These are phyloP conservation scores for Metschnikowia matae DNA, from an alignment of 805 yeast genomes.

Conservation along the genomic window DNA sequence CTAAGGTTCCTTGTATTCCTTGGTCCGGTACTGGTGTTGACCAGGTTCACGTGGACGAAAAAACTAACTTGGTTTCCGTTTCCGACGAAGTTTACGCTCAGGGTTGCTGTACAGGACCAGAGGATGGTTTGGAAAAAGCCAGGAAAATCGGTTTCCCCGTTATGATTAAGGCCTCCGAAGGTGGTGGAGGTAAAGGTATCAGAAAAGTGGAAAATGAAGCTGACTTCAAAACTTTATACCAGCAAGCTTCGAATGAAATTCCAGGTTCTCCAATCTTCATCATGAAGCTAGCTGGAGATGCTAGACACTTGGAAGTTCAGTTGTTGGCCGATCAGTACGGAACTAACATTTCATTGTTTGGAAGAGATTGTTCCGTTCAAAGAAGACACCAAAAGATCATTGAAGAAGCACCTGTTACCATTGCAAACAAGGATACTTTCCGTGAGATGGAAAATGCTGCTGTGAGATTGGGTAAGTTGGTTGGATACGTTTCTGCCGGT, in stretches of 20 bases:
- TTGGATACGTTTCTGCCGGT: constrained; percentile 99
- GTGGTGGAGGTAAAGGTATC: constrained; percentile 99
- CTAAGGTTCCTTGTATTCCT: constrained; percentile 96
- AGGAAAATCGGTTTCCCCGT: constrained; percentile 92
- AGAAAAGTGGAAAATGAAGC: constrained; percentile 87
- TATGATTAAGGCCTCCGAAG: constrained; percentile 99
- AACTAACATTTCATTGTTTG: constrained; percentile 92
- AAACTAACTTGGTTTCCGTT: constrained; percentile 82
- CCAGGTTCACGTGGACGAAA: constrained; percentile 63
- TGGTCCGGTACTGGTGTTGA: constrained; percentile 99
- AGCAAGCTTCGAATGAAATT: constrained; percentile 94
- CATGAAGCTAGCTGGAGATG: constrained; percentile 95
- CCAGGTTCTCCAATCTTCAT: constrained; percentile 99
- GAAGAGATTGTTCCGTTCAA: constrained; percentile 99
- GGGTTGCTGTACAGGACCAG: constrained; percentile 85
- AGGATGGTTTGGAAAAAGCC: constrained; percentile 86
- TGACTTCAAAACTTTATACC: constrained; percentile 70
- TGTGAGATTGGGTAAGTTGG: constrained; percentile 91
- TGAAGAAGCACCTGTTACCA: constrained; percentile 98
- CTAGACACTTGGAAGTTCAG: constrained; percentile 98
- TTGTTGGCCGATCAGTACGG: constrained; percentile 97
- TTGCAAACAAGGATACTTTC: constrained; percentile 85
- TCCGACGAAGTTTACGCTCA: constrained; percentile 74
- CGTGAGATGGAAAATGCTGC: constrained; percentile 95
- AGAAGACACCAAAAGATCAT: constrained; percentile 99